Percentiles rank a stretch among this genome's conserved stretches.
Evolutionary conservation across 768 basidiomycete species (phyloP).

Genomic region (Pisolithus sp.): DNA sequence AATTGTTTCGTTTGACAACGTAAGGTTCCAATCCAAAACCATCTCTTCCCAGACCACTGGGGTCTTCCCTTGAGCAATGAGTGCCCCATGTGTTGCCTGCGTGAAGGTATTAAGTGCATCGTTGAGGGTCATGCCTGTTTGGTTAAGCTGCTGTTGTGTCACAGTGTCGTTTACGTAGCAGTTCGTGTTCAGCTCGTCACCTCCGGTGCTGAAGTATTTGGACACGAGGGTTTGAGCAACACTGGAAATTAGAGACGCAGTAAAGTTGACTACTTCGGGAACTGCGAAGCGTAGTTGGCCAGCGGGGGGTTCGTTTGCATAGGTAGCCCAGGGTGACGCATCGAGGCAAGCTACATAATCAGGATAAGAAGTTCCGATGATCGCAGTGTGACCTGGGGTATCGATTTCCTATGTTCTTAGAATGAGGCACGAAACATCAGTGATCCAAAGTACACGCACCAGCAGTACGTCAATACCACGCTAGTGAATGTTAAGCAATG

Average conservation of each 20-base stretch:
- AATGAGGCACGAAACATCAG: neutral
- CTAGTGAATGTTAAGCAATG: conserved; percentile 25
- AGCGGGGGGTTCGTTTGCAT: conserved; percentile 71
- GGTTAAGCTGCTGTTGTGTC: conserved; percentile 51
- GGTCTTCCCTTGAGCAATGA: conserved; percentile 55
- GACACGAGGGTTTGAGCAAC: conserved; percentile 50
- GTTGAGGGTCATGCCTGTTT: conserved; percentile 47
- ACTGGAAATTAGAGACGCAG: conserved; percentile 43
- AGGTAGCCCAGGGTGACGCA: conserved; percentile 50
- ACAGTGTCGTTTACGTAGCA: conserved; percentile 60
- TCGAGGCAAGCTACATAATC: conserved; percentile 66
- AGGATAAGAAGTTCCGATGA: conserved; percentile 59
- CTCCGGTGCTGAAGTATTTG: conserved; percentile 70
- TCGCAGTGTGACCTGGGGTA: conserved; percentile 75
- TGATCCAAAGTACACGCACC: conserved; percentile 20
- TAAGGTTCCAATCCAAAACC: conserved; percentile 35
- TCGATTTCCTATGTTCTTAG: conserved; percentile 59
- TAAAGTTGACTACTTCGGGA: conserved; percentile 53
- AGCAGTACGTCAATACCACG: conserved; percentile 68
- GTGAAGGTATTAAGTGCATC: conserved; percentile 63
- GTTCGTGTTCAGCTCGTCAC: conserved; percentile 68
- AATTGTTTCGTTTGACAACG: conserved; percentile 36
- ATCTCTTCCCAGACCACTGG: conserved; percentile 81
- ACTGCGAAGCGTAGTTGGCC: conserved; percentile 77
- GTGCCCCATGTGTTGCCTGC: conserved; percentile 48